Evolutionary conservation across 345 rosid genomes (phyloP).

Genomic region (Euclidium syriacum): DNA sequence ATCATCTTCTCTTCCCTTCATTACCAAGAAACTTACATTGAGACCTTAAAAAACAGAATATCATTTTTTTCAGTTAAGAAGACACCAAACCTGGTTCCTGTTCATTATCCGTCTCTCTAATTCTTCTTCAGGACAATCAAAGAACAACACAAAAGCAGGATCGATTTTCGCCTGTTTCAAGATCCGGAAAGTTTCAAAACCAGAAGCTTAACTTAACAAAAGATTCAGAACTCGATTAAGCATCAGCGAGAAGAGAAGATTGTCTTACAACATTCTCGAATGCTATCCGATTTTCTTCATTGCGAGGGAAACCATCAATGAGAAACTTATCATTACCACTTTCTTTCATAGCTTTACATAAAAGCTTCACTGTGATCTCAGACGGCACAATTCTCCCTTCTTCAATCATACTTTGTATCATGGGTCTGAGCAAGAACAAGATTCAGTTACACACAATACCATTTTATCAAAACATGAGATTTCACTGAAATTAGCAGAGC

Average conservation of each 20-base stretch:
- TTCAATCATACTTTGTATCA: constrained; percentile 59
- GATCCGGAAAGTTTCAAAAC: constrained; percentile 1
- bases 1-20: constrained; percentile 79
- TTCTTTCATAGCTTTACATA: constrained; percentile 60
- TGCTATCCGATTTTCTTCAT: constrained; percentile 70
- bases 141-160: constrained; percentile 56
- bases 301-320: constrained; percentile 84
- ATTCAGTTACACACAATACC: background rate
- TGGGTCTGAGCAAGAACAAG: constrained; percentile 36
- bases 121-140: constrained; percentile 61
- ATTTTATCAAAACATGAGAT: constrained; percentile 2
- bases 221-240: background rate
- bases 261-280: constrained; percentile 61
- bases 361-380: constrained; percentile 75
- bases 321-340: constrained; percentile 57
- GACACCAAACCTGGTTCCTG: constrained; percentile 63
- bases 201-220: background rate
- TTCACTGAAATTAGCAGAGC: constrained; percentile 1
- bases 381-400: constrained; percentile 88
- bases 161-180: constrained; percentile 57
- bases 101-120: constrained; percentile 54
- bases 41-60: background rate
- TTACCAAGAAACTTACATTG: background rate
- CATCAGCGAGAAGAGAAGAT: background rate
- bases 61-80: background rate